Conservation (phyloP, 2,329 filamentous ascomycete species). For the Trichoderma semiorbis region DNA sequence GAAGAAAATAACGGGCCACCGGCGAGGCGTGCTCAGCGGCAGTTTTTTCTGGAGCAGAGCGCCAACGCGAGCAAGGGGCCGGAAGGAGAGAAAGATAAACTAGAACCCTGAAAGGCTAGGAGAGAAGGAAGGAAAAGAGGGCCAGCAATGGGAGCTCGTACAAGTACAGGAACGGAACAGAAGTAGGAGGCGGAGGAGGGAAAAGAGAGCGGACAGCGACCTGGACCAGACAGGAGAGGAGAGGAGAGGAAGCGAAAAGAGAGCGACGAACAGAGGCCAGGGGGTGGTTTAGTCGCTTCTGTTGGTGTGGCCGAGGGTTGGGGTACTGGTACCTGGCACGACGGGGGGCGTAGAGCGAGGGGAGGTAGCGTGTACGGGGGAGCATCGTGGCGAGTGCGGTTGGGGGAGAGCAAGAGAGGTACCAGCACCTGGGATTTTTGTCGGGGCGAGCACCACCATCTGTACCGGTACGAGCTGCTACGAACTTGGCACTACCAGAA, state of each 20-base stretch:
- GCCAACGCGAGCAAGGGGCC: conserved; percentile 18
- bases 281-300: conserved; percentile 8
- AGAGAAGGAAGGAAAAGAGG: conserved; percentile 21
- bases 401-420: not conserved
- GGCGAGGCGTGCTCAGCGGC: conserved; percentile 16
- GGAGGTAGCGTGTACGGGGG: not conserved
- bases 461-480: not conserved
- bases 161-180: conserved; percentile 21
- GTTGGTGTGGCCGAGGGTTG: conserved; percentile 7
- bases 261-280: conserved; percentile 23
- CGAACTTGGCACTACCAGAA: not conserved
- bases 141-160: conserved; percentile 22
- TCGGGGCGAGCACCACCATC: not conserved
- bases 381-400: not conserved
- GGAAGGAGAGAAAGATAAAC: conserved; percentile 12
- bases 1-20: conserved; percentile 16
- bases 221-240: conserved; percentile 25
- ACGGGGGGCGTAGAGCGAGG: not conserved
- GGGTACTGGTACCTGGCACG: not conserved
- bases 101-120: conserved; percentile 15
- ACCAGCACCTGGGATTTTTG: not conserved
- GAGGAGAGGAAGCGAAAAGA: conserved; percentile 29
- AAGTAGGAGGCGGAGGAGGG: conserved; percentile 36
- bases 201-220: conserved; percentile 26
- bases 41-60: conserved; percentile 12